These are phyloP conservation scores for Galium porrigens DNA, from an alignment of 305 asterid genomes.

Conservation along the genomic window DNA sequence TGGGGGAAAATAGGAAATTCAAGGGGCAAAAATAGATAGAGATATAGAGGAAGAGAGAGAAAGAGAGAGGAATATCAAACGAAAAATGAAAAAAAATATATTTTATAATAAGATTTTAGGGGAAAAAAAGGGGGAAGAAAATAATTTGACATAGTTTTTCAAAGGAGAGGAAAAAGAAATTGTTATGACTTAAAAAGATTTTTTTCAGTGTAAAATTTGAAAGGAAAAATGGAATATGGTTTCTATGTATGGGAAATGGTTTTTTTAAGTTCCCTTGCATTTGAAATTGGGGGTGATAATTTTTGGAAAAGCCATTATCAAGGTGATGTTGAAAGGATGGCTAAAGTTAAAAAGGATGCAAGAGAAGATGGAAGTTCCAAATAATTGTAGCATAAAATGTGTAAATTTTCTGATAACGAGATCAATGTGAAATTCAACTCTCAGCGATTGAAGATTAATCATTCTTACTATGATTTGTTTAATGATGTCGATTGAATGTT, in stretches of 20 bases:
- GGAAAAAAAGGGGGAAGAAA: slow-evolving; percentile 15
- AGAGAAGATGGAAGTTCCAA: background rate
- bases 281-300: background rate
- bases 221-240: background rate
- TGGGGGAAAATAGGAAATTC: slow-evolving; percentile 12
- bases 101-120: background rate
- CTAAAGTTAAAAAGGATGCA: background rate
- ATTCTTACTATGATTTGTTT: no score
- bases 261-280: background rate
- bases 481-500: no score
- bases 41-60: slow-evolving; percentile 1
- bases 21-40: background rate
- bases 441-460: no score
- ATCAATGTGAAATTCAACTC: background rate
- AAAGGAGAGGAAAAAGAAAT: background rate
- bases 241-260: background rate
- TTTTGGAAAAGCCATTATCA: background rate
- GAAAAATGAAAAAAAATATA: background rate
- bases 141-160: slow-evolving; percentile 15
- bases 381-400: background rate
- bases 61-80: background rate
- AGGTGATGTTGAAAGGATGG: background rate
- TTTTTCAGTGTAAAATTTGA: background rate
- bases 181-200: slow-evolving; percentile 1
- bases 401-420: background rate